These are phyloP conservation scores for Alternaria postmessia DNA, from an alignment of 2,329 filamentous ascomycete genomes.

Conservation along the genomic window DNA sequence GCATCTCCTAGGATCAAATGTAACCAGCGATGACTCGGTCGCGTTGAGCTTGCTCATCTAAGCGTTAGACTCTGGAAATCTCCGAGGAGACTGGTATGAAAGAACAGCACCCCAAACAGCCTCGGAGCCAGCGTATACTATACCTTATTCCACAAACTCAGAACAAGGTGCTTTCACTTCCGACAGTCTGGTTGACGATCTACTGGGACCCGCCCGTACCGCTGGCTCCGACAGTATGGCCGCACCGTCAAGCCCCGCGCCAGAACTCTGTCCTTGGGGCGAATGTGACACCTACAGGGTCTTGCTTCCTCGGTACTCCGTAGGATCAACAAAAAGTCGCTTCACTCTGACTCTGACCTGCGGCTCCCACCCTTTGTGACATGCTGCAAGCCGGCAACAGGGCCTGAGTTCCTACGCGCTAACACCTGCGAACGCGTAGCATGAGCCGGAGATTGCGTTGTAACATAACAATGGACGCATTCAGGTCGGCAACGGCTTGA, in stretches of 20 bases:
- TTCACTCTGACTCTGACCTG: neutral
- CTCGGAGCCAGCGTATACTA: neutral
- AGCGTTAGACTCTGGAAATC: neutral
- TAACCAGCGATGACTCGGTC: constrained; percentile 5
- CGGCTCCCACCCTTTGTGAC: neutral
- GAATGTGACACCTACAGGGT: neutral
- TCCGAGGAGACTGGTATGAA: neutral
- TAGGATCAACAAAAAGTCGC: constrained; percentile 1
- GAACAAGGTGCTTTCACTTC: neutral
- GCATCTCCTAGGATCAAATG: constrained; percentile 7
- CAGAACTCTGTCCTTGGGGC: neutral
- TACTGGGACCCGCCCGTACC: constrained; percentile 2
- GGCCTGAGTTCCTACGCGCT: constrained; percentile 3
- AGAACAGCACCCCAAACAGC: neutral
- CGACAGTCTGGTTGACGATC: constrained; percentile 7
- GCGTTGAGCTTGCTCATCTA: neutral
- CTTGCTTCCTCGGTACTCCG: neutral
- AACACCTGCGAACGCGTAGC: constrained; percentile 5
- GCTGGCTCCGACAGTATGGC: constrained; percentile 4
- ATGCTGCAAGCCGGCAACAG: constrained; percentile 4
- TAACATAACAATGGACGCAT: constrained; percentile 12
- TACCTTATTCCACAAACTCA: constrained; percentile 1
- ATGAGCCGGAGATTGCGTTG: constrained; percentile 18
- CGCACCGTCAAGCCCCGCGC: constrained; percentile 1
- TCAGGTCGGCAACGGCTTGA: neutral